These are phyloP conservation scores for Biscutella laevigata DNA, from an alignment of 441 rosid genomes.

Conservation along the genomic window DNA sequence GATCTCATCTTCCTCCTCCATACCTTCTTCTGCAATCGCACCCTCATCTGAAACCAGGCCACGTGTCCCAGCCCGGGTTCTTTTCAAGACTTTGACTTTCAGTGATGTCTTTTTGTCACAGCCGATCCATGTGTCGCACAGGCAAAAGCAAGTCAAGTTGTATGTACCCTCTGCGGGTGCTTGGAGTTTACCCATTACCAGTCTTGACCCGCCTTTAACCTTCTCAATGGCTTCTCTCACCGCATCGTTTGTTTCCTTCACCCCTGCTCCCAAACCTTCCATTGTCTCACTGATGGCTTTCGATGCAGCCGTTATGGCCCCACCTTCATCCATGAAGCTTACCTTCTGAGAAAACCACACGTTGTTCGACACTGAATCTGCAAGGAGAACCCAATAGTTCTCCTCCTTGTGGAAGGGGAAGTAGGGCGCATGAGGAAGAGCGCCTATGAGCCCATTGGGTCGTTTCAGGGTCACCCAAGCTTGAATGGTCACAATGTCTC, in stretches of 20 bases:
- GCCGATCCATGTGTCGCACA: constrained; percentile 92
- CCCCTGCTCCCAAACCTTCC: constrained; percentile 84
- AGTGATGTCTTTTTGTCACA: constrained; percentile 59
- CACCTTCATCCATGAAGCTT: constrained; percentile 91
- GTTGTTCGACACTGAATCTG: constrained; percentile 60
- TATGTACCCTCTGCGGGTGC: constrained; percentile 81
- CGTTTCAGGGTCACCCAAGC: constrained; percentile 85
- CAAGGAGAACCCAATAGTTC: constrained; percentile 87
- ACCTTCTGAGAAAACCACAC: constrained; percentile 96
- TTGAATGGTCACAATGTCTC: constrained; percentile 73
- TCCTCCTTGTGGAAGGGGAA: constrained; percentile 95
- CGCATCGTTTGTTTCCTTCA: constrained; percentile 57
- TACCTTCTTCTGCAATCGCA: constrained; percentile 60
- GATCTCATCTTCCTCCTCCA: constrained; percentile 85
- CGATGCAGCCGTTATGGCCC: constrained; percentile 68
- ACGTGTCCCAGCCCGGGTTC: constrained; percentile 79
- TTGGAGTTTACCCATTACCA: constrained; percentile 83
- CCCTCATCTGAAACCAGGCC: constrained; percentile 62
- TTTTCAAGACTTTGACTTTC: constrained; percentile 72
- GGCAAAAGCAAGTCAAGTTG: constrained; percentile 71
- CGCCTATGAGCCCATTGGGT: constrained; percentile 63
- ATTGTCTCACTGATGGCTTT: constrained; percentile 81
- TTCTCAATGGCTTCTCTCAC: constrained; percentile 67
- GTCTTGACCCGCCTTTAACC: constrained; percentile 73
- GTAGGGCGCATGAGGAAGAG: constrained; percentile 85